phyloP scores from a whole-genome alignment of 2,329 filamentous ascomycete genomes.

The Fusarium siculi region DNA sequence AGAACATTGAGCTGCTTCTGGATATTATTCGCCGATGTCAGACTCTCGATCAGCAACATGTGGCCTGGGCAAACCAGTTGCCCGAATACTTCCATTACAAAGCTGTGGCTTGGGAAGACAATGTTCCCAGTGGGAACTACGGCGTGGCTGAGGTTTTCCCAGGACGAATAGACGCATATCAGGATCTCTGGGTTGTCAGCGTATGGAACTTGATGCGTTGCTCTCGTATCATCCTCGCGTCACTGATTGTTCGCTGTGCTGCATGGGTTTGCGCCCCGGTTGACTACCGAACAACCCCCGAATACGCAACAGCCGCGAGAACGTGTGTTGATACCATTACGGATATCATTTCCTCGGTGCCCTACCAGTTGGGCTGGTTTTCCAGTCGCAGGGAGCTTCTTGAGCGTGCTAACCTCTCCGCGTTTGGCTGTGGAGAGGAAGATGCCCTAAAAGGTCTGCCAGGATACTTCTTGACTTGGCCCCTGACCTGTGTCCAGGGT shows the following conservation, averaged over 20 bases:
- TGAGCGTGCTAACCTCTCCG: constrained; percentile 53
- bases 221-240: constrained; percentile 64
- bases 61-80: constrained; percentile 61
- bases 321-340: constrained; percentile 64
- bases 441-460: constrained; percentile 63
- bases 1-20: constrained; percentile 62
- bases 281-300: constrained; percentile 70
- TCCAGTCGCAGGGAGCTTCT: constrained; percentile 56
- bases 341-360: constrained; percentile 70
- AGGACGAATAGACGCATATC: constrained; percentile 68
- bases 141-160: constrained; percentile 66
- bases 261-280: constrained; percentile 70
- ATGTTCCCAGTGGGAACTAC: constrained; percentile 63
- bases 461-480: constrained; percentile 70
- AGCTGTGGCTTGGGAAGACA: constrained; percentile 67
- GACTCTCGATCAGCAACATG: constrained; percentile 62
- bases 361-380: constrained; percentile 70
- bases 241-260: constrained; percentile 66
- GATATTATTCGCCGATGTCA: constrained; percentile 64
- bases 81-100: constrained; percentile 62
- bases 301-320: constrained; percentile 66
- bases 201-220: constrained; percentile 67
- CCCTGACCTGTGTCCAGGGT: constrained; percentile 62
- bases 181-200: constrained; percentile 67
- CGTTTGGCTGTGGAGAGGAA: constrained; percentile 62